Percentiles rank a stretch among this genome's conserved stretches.
These are phyloP conservation scores for Vanderwaltozyma verrucispora DNA, from an alignment of 805 yeast genomes.

Conservation along the genomic window DNA sequence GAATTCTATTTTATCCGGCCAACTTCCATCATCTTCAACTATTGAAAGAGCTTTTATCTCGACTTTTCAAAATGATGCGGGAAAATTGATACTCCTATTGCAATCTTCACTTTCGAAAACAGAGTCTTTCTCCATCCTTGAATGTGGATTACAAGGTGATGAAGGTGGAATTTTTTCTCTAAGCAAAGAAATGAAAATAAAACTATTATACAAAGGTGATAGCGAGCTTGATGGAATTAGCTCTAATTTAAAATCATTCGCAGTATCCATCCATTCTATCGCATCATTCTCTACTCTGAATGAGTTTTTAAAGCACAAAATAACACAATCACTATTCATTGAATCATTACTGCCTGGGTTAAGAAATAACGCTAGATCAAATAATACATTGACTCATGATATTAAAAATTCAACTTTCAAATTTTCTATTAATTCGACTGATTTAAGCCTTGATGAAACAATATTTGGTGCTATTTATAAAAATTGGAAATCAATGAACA, in stretches of 20 bases:
- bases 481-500: constrained; percentile 30
- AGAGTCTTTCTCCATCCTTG: constrained; percentile 58
- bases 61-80: constrained; percentile 24
- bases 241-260: constrained; percentile 18
- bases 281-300: constrained; percentile 39
- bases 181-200: constrained; percentile 61
- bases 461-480: constrained; percentile 65
- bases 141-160: constrained; percentile 30
- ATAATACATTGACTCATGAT: neutral
- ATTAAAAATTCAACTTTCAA: constrained; percentile 29
- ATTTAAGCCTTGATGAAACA: constrained; percentile 55
- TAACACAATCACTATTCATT: constrained; percentile 22
- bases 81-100: constrained; percentile 42
- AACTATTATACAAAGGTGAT: constrained; percentile 35
- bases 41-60: constrained; percentile 35
- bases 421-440: constrained; percentile 47
- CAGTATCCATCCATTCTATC: constrained; percentile 41
- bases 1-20: constrained; percentile 16
- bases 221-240: constrained; percentile 17
- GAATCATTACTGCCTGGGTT: constrained; percentile 14
- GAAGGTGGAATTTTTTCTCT: constrained; percentile 45
- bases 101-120: constrained; percentile 67
- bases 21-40: neutral
- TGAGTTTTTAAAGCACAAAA: constrained; percentile 34
- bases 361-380: neutral